A percentile compares a stretch with the other conserved stretches of the same genome.
These are phyloP conservation scores for Diaporthe capsici DNA, from an alignment of 2,329 filamentous ascomycete genomes.

Conservation along the genomic window DNA sequence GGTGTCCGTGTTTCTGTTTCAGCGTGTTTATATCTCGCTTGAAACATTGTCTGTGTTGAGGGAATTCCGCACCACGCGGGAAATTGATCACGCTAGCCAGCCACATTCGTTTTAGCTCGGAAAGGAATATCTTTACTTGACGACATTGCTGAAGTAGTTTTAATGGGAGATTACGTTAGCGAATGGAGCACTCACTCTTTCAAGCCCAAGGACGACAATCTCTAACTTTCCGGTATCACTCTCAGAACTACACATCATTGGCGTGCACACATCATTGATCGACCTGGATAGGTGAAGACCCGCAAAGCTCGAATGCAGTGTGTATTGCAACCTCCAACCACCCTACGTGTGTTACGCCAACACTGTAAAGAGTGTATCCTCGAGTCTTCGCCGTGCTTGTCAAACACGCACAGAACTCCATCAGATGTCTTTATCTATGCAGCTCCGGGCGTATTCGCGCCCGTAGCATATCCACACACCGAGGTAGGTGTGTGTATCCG, in stretches of 20 bases:
- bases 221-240: background rate
- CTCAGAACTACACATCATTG: background rate
- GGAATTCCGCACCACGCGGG: background rate
- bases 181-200: no score
- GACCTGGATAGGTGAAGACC: background rate
- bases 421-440: background rate
- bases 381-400: background rate
- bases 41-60: constrained; percentile 21
- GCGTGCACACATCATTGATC: background rate
- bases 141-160: background rate
- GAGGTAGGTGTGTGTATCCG: background rate
- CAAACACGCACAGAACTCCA: constrained; percentile 16
- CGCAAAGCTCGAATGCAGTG: background rate
- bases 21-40: constrained; percentile 17
- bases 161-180: no score
- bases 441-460: background rate
- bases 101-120: background rate
- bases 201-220: no score
- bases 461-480: background rate
- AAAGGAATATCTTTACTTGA: background rate
- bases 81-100: background rate
- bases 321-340: background rate
- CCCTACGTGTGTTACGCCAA: background rate
- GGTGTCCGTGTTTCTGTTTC: constrained; percentile 14
- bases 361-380: background rate